Percentiles rank a stretch among this genome's conserved stretches.
Conservation (phyloP, 2,329 filamentous ascomycete genomes). For the Pseudogymnoascus sp. region DNA sequence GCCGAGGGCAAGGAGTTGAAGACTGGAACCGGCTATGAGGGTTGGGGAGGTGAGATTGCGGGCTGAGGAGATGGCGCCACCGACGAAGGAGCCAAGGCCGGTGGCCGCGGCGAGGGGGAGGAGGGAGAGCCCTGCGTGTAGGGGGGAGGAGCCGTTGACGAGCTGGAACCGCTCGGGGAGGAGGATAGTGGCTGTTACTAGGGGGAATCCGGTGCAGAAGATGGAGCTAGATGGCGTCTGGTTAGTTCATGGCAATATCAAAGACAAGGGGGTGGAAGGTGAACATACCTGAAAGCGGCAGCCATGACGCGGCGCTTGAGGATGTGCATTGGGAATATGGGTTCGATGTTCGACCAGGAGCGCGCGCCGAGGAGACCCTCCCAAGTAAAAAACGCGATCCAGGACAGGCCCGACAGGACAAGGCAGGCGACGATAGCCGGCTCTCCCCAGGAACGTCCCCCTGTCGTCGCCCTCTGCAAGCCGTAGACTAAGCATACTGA, state of each 20-base stretch:
- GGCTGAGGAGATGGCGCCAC: neutral
- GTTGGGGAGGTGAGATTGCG: conserved; percentile 9
- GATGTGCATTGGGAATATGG: neutral
- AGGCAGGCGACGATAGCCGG: neutral
- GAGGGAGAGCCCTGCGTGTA: conserved; percentile 8
- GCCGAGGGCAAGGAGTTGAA: conserved; percentile 9
- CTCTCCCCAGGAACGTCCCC: neutral
- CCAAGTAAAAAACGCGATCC: conserved; percentile 6
- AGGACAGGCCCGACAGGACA: neutral
- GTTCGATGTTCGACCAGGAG: neutral
- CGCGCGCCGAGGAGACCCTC: neutral
- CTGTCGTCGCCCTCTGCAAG: neutral
- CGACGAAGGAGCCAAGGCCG: conserved; percentile 9
- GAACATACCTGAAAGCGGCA: conserved; percentile 5
- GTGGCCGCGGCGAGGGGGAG: conserved; percentile 8
- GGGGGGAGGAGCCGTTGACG: conserved; percentile 1
- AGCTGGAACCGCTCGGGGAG: conserved; percentile 11
- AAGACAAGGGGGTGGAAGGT: neutral
- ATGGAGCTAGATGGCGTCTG: neutral
- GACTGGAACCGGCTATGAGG: neutral
- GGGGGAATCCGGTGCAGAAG: conserved; percentile 5
- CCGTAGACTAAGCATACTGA: conserved; percentile 8
- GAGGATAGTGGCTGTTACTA: conserved; percentile 8
- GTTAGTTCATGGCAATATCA: neutral
- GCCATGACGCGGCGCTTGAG: conserved; percentile 9